A percentile compares a stretch with the other conserved stretches of the same genome.
Conservation (phyloP, 2,329 filamentous ascomycete genomes). For the Pestalotiopsis fici region DNA sequence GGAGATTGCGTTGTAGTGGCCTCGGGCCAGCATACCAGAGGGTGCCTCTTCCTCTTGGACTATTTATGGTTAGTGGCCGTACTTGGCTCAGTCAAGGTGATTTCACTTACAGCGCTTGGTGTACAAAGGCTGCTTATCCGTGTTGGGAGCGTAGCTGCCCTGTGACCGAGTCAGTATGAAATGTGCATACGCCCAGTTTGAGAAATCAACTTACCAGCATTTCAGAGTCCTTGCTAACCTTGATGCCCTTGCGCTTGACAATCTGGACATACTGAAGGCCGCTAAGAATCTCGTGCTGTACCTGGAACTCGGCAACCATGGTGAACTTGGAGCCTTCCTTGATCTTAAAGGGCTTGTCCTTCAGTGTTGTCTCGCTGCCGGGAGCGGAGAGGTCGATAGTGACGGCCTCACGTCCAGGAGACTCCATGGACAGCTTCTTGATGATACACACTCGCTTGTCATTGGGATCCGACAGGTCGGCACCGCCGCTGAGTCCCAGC, state of each 20-base stretch:
- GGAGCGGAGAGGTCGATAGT: slow-evolving; percentile 81
- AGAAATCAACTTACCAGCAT: slow-evolving; percentile 78
- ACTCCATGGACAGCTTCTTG: slow-evolving; percentile 84
- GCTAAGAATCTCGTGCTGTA: slow-evolving; percentile 94
- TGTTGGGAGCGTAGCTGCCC: slow-evolving; percentile 94
- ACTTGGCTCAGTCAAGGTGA: background rate
- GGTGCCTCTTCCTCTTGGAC: slow-evolving; percentile 92
- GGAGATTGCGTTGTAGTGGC: slow-evolving; percentile 85
- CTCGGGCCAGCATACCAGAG: slow-evolving; percentile 84
- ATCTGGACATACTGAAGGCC: slow-evolving; percentile 95
- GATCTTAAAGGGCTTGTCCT: slow-evolving; percentile 93
- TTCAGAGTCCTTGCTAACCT: slow-evolving; percentile 90
- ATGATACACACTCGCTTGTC: slow-evolving; percentile 94
- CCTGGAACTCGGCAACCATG: slow-evolving; percentile 93
- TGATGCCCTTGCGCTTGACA: slow-evolving; percentile 86
- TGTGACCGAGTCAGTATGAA: slow-evolving; percentile 38
- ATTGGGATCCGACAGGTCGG: slow-evolving; percentile 71
- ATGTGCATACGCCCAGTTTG: background rate
- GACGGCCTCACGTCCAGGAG: slow-evolving; percentile 79
- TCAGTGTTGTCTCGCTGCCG: slow-evolving; percentile 75
- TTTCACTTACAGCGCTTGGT: slow-evolving; percentile 81
- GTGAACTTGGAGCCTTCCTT: slow-evolving; percentile 94
- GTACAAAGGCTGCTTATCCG: slow-evolving; percentile 81
- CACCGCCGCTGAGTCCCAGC: slow-evolving; percentile 79
- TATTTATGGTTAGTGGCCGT: slow-evolving; percentile 34